phyloP scores from a whole-genome alignment of 2,329 filamentous ascomycete genomes.

The Xylaria sp. region DNA sequence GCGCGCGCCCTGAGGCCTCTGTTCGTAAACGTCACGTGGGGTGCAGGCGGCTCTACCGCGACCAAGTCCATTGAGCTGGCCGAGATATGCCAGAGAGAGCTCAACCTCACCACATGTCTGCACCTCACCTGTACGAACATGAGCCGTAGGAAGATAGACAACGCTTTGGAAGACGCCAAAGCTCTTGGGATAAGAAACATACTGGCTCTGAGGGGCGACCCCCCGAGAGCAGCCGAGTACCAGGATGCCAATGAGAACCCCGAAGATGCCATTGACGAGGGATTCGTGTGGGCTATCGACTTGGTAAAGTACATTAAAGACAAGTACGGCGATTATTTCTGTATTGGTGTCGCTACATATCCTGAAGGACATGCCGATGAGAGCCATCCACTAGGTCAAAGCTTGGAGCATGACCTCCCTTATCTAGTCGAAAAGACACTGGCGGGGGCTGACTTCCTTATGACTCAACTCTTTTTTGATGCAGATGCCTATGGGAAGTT shows the following conservation, averaged over 20 bases:
- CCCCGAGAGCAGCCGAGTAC: constrained; percentile 90
- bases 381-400: constrained; percentile 77
- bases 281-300: constrained; percentile 90
- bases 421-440: constrained; percentile 90
- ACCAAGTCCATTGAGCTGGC: constrained; percentile 92
- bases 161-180: constrained; percentile 90
- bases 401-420: constrained; percentile 82
- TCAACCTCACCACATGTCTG: constrained; percentile 92
- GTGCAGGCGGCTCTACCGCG: constrained; percentile 91
- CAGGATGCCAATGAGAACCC: constrained; percentile 68
- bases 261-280: constrained; percentile 73
- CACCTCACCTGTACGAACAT: constrained; percentile 99
- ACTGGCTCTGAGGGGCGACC: constrained; percentile 89
- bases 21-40: constrained; percentile 98
- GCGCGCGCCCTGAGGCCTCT: constrained; percentile 87
- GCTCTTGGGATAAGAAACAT: constrained; percentile 93
- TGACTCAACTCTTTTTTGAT: constrained; percentile 98
- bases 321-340: constrained; percentile 93
- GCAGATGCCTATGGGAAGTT: constrained; percentile 83
- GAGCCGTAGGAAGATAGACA: constrained; percentile 85
- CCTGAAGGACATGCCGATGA: constrained; percentile 96
- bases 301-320: constrained; percentile 88
- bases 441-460: constrained; percentile 96
- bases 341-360: constrained; percentile 92
- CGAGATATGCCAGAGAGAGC: constrained; percentile 91